Conservation (phyloP, 176 grass and related monocot genomes). For the Phoenix dactylifera region DNA sequence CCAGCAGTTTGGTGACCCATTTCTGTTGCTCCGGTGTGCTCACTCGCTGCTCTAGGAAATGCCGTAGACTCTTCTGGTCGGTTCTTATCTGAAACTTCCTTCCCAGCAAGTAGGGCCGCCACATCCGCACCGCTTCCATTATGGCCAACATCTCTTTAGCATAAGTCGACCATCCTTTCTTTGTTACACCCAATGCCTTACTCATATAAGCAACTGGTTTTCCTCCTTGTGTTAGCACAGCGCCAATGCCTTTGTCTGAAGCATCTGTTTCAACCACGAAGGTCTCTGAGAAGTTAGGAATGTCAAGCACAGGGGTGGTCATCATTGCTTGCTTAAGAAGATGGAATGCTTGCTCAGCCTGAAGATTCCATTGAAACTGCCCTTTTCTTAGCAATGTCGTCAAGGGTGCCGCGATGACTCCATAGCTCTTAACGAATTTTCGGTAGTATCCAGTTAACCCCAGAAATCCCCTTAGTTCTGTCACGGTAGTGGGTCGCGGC, state of each 20-base stretch:
- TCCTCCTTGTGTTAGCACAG: neutral
- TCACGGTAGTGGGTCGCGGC: too few species aligned
- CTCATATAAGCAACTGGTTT: neutral
- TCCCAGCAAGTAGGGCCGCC: neutral
- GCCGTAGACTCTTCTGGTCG: neutral
- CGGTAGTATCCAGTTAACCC: too few species aligned
- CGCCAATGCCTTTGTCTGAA: neutral
- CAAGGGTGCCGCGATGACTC: too few species aligned
- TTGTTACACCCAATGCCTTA: neutral
- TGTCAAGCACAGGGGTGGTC: neutral
- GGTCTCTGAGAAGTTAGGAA: too few species aligned
- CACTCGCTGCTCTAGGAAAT: neutral
- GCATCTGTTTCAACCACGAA: neutral
- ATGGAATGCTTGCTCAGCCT: neutral
- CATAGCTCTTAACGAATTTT: too few species aligned
- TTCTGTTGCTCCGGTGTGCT: neutral
- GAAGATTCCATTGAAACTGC: neutral
- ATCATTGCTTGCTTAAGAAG: neutral
- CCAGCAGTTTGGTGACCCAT: neutral
- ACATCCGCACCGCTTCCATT: neutral
- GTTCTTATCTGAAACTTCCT: neutral
- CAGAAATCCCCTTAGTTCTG: too few species aligned
- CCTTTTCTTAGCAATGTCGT: too few species aligned
- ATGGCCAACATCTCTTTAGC: neutral
- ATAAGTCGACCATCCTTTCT: too few species aligned